Evolutionary conservation across 2,329 filamentous ascomycete genomes (phyloP), one percentile per base, ranked within the genome.

Genomic region (Talaromyces sp.): DNA sequence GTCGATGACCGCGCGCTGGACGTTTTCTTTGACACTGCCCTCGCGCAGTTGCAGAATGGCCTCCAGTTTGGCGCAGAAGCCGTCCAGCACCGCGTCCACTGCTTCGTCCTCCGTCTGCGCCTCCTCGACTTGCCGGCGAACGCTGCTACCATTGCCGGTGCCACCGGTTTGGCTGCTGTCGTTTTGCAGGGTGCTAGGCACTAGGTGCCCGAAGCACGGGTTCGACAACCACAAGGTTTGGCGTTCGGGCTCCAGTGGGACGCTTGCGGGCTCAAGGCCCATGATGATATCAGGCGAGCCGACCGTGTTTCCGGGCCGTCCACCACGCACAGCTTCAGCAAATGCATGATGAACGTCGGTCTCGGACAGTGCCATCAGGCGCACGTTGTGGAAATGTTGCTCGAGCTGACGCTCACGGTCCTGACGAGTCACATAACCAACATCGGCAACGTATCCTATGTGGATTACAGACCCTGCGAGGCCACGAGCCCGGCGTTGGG

Each of bases 291-390:
- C 69, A 9, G 42, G 17, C n/a, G 30, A 36, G 2, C 52, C 53
- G 2, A 64, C 69, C 3, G 68, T 42, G 36, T 27, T 55, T 4
- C 28, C 60, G 0, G 78, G 75, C 6, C 69, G 71, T 4, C 81
- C 80, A 0, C 76, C 74, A 0, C 73, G 68, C 28, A 85, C 78
- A 5, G 81, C 81, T 66, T 84, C 81, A 9, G 82, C 73, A 62
- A 84, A 81, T 71, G 81, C 77, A 64, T 81, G 78, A 64, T 83
- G 80, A 17, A 84, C 67, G 58, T 83, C 81, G 3, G 75, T 72
- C 68, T 84, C 82, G 2, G 81, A 82, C 11, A 57, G 57, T 52
- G 42, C 30, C 57, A 53, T 57, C 11, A 30, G 47, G 25, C 33
- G 52, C 47, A 32, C 49, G 42, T 30, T 59, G 54, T 17, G 27